Conservation (phyloP, 257 asterid genomes). For the Solanum paucissectum region DNA sequence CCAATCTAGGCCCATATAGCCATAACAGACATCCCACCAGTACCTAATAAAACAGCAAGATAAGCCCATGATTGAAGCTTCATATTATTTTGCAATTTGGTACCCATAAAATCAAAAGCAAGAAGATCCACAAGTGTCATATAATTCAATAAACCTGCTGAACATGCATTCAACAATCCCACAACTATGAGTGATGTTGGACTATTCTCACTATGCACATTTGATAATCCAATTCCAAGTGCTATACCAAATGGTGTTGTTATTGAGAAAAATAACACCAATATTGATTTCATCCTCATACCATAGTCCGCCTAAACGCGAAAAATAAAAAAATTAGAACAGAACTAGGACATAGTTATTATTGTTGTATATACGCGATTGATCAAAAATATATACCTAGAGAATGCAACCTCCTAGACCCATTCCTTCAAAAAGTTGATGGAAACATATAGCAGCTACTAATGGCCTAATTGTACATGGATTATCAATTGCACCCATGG, state of each 20-base stretch:
- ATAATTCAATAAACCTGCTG: background rate
- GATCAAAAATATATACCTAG: constrained; percentile 1
- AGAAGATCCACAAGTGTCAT: background rate
- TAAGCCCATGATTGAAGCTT: constrained; percentile 29
- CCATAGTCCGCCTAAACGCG: constrained; percentile 22
- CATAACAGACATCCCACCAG: constrained; percentile 27
- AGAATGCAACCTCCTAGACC: constrained; percentile 33
- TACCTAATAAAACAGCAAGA: constrained; percentile 22
- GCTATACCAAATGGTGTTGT: constrained; percentile 36
- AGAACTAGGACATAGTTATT: background rate
- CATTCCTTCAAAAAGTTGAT: constrained; percentile 20
- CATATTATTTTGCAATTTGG: background rate
- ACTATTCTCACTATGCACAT: constrained; percentile 28
- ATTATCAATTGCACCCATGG: constrained; percentile 13
- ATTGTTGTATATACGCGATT: background rate
- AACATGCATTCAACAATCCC: background rate
- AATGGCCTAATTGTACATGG: constrained; percentile 12
- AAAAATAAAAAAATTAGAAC: background rate
- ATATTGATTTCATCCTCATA: constrained; percentile 8
- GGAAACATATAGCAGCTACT: constrained; percentile 11
- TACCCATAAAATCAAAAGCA: background rate
- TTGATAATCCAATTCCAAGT: constrained; percentile 24
- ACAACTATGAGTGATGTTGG: background rate
- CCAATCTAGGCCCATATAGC: constrained; percentile 17
- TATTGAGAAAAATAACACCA: constrained; percentile 29